Conservation (phyloP, 345 rosid genomes). For the Euclidium syriacum region DNA sequence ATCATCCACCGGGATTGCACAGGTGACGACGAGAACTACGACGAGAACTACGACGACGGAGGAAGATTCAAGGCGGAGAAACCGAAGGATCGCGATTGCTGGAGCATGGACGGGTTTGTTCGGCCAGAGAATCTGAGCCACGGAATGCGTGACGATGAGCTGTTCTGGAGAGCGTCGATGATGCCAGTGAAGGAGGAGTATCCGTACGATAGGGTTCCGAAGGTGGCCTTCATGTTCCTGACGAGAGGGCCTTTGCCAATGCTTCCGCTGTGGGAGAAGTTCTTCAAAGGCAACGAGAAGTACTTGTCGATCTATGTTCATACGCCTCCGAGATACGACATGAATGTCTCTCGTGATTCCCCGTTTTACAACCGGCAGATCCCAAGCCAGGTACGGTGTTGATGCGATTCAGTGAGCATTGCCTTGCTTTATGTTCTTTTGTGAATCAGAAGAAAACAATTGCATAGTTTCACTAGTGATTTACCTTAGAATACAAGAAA, state of each 20-base stretch:
- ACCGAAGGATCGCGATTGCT: conserved; percentile 32
- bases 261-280: conserved; percentile 91
- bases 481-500: neutral
- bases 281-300: conserved; percentile 58
- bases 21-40: conserved; percentile 24
- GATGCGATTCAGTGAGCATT: neutral
- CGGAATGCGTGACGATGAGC: conserved; percentile 53
- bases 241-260: conserved; percentile 88
- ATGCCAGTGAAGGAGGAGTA: conserved; percentile 52
- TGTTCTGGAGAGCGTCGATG: conserved; percentile 90
- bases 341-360: conserved; percentile 54
- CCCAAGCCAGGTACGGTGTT: conserved; percentile 59
- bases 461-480: neutral
- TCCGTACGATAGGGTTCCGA: conserved; percentile 66
- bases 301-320: conserved; percentile 66
- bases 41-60: conserved; percentile 6
- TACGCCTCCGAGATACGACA: conserved; percentile 43
- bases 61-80: conserved; percentile 14
- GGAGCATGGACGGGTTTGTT: conserved; percentile 46
- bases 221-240: conserved; percentile 83
- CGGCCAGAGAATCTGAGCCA: conserved; percentile 50
- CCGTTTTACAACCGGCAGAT: conserved; percentile 65
- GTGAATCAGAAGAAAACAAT: neutral
- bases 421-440: neutral
- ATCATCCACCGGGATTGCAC: conserved; percentile 33